Evolutionary conservation across 2,329 filamentous ascomycete genomes (phyloP).

Genomic region (Sporothrix luriei): DNA sequence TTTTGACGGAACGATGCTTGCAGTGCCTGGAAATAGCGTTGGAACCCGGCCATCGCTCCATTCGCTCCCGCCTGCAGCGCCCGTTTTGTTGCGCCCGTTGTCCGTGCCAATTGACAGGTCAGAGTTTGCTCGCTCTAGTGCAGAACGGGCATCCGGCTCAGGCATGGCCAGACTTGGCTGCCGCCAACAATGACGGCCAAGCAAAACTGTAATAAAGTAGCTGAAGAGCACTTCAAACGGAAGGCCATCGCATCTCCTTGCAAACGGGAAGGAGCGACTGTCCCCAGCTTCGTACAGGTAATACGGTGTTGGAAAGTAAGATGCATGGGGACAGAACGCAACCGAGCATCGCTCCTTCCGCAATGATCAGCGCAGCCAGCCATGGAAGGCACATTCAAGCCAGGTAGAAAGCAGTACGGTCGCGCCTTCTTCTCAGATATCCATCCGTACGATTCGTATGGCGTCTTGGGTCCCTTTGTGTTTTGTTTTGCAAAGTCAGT

Average conservation of each 20-base stretch:
- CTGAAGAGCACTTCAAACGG: not conserved
- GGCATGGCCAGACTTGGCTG: slow-evolving; percentile 14
- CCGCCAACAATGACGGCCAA: not conserved
- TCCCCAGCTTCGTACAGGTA: too few species aligned
- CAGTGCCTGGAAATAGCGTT: not conserved
- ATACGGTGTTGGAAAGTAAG: too few species aligned
- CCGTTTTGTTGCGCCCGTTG: slow-evolving; percentile 18
- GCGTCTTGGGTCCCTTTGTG: not conserved
- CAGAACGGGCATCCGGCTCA: not conserved
- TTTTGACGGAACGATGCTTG: slow-evolving; percentile 1
- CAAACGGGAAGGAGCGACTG: not conserved
- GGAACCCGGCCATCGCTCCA: slow-evolving; percentile 21
- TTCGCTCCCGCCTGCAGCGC: slow-evolving; percentile 27
- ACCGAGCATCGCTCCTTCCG: slow-evolving; percentile 4
- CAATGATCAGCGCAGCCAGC: slow-evolving; percentile 2
- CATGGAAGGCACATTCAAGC: slow-evolving; percentile 19
- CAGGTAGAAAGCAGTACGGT: slow-evolving; percentile 21
- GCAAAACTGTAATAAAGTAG: not conserved
- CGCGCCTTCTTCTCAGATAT: slow-evolving; percentile 9
- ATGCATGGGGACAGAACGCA: not conserved
- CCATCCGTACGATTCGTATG: not conserved
- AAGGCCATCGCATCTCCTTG: not conserved
- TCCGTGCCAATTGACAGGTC: slow-evolving; percentile 26
- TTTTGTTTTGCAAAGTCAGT: not conserved
- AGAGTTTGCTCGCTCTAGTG: slow-evolving; percentile 17